Evolutionary conservation across 768 basidiomycete genomes (phyloP), one percentile per base, ranked within the genome.

Genomic region (Zangia roseola): DNA sequence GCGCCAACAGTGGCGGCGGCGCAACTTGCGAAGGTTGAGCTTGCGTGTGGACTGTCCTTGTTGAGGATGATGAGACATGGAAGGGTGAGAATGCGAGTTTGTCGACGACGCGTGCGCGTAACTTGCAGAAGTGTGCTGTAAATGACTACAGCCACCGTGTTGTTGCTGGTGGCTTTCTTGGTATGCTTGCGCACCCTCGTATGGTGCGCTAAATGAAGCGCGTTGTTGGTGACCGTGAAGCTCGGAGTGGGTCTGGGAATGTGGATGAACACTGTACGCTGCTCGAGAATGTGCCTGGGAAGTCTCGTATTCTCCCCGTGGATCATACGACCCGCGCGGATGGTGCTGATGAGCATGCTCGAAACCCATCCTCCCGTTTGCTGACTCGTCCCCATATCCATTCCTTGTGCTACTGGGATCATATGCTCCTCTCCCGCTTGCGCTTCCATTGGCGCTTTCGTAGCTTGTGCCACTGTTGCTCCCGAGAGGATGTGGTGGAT

Each of bases 341-440:
- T 52, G 61, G 9, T 64, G 64, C 17, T 68, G 64, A n/a, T 56
- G 64, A 12, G 36, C 28, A 25, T 69, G 64, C 14, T 67, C 55
- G 38, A 60, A 67, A 4, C 55, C 39, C 17, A 45, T 37, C 34
- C 65, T 50, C 12, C 53, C 56, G 10, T 43, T 30, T 25, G 44
- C 50, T 2, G 48, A 8, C 6, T 40, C 55, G n/a, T 40, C 48
- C 13, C 64, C 56, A 33, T 65, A 64, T n/a, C 59, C 61, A 46
- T 33, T 34, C 46, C 62, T 53, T 17, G 48, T 26, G 8, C 37
- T 43, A 31, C 47, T 24, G 6, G 49, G 13, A 9, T 66, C 64
- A 34, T 69, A 66, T 8, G 46, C 40, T 10, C 34, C 52, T 28
- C 66, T 66, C 21, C 43, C 54, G 6, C 26, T 41, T 8, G 41